Base-by-base conservation (phyloP, 352 stramenopile species). In the Peronospora destructor region DNA sequence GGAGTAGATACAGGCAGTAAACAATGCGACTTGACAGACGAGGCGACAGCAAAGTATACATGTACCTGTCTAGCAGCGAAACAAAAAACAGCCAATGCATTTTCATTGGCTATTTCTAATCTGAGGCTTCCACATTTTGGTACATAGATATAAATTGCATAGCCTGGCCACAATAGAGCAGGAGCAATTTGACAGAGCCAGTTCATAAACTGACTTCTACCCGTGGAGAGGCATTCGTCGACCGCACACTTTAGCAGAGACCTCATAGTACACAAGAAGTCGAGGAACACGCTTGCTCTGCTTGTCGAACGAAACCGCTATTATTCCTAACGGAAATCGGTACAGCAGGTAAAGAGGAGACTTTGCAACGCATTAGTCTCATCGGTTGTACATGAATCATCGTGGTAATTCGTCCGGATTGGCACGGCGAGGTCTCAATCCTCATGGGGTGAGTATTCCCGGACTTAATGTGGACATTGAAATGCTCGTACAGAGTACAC, bases 401-500 rank as follows among this genome's bases (percentile, higher is more conserved):
- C 59, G 62, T 53, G 49, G 29, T 9, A 68, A 66, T 25, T 62
- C 45, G 12, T 29, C 19, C 4, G 66, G 25, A 5, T 45, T 49
- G 37, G 49, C 57, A 28, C 56, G 45, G 4, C 53, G 47, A 13
- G 57, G 35, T 7, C 62, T 32, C 26, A 61, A 44, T 30, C 35
- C 37, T 45, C 48, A 53, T 42, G 63, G 47, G 9, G 17, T 62
- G 13, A 63, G 56, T 41, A 74, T 77, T 47, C 58, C 64, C 1
- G 59, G 64, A 14, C 64, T 90, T 9, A 86, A 90, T 53, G 71
- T 90, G 39, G 76, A 90, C 62, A 84, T 87, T 21, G 78, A 90
- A 64, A 71, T 90, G 59, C 73, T 90, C n/a, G 78, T 90, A 28
- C 78, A 90, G 59, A 84, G 69, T 26, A 90, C 78, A 29, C 78